Conservation (phyloP, 208 protist genomes). For the Crithidia thermophila region DNA sequence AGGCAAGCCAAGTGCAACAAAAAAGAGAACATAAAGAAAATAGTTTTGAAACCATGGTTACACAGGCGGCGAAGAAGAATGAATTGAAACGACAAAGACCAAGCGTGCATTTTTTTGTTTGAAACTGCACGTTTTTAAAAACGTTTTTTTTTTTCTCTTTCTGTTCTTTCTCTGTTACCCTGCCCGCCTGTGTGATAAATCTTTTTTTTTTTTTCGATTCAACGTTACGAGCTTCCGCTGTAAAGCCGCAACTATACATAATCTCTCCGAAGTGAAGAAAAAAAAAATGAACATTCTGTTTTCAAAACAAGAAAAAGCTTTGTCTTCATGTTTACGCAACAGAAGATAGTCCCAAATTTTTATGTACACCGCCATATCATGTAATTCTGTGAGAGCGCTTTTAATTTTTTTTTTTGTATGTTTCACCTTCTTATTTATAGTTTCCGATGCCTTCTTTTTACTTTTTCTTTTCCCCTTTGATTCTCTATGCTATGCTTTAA, state of each 20-base stretch:
- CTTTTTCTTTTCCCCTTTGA: not conserved
- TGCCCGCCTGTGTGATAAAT: too few species aligned
- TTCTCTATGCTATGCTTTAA: too few species aligned
- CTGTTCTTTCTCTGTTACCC: slow-evolving; percentile 2
- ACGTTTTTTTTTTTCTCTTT: not conserved
- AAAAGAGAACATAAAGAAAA: too few species aligned
- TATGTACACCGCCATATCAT: not conserved
- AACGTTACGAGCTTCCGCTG: not conserved
- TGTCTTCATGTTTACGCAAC: slow-evolving; percentile 8
- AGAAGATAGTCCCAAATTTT: not conserved
- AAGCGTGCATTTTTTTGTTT: too few species aligned
- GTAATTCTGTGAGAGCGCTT: not conserved
- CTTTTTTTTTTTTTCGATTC: not conserved
- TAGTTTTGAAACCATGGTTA: too few species aligned
- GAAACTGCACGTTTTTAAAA: not conserved
- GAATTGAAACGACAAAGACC: not conserved
- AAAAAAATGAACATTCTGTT: not conserved
- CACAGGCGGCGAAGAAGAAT: not conserved
- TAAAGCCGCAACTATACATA: not conserved
- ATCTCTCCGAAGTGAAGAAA: not conserved
- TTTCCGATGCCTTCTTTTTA: slow-evolving; percentile 2
- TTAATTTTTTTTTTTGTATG: not conserved
- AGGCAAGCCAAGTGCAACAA: too few species aligned
- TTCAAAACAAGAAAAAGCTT: not conserved
- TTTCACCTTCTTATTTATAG: not conserved